Evolutionary conservation across 1,139 yeast species (phyloP), one percentile per base, ranked within the genome.

Genomic region (Candida labiduridarum): DNA sequence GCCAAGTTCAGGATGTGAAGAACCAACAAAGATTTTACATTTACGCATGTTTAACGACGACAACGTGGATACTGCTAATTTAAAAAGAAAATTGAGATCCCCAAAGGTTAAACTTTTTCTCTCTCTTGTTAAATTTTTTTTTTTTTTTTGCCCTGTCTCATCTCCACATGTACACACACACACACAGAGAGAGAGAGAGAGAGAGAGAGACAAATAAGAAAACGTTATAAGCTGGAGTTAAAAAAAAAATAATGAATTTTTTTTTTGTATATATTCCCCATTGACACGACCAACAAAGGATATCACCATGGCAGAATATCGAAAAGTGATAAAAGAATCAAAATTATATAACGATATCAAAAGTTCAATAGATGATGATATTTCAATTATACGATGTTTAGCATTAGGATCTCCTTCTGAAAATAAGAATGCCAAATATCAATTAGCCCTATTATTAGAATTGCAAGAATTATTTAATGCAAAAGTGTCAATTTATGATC

Each of bases 11-110:
- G 97, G 97, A 69, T 95, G 99, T 49, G 97, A 90, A 51, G 91
- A 85, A 43, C 99, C 99, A 52, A 94, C 96, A 68, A 94, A 94
- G 48, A 94, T 91, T 70, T 94, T 94, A 66, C 97, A 90, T 84
- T 91, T 91, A 72, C 98, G 89, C 99, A 94, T 94, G 41, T 46
- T 40, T 47, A 49, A 48, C 19, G 56, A 47, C 16, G 56, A 45
- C 50, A 50, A 50, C 45, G 45, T 50, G 53, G 48, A 35, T 27
- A 41, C 45, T 42, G 34, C 7, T 31, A 31, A 12, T 29, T 9
- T 16, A 41, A 27, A 34, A 16, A 12, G 35, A 15, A 35, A 34
- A 8, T 9, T 9, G 31, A 29, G 31, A n/a, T n/a, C n/a, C 31
- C 31, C 31, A 29, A 12, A 29, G 16, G 8, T n/a, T 34, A 16